A percentile compares a stretch with the other conserved stretches of the same genome.
phyloP scores from a whole-genome alignment of 2,329 filamentous ascomycete species.

The Massarina eburnea region DNA sequence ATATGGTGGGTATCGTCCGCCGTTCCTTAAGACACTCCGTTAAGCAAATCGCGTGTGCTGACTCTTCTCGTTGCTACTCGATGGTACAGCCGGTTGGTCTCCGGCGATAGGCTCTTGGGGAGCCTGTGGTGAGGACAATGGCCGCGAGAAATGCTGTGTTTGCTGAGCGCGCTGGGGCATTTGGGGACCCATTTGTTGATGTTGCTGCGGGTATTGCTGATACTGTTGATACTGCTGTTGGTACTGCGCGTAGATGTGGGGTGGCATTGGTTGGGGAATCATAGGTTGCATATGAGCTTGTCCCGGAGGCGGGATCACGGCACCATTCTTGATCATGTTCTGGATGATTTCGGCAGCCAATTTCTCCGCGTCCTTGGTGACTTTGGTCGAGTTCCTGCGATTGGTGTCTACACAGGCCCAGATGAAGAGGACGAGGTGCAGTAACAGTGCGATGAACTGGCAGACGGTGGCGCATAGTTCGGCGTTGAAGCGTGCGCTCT shows the following conservation, averaged over 20 bases:
- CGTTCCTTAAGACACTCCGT: not conserved
- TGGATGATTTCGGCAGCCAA: constrained; percentile 36
- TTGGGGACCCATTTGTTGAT: not conserved
- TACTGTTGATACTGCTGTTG: constrained; percentile 7
- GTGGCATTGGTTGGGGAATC: constrained; percentile 13
- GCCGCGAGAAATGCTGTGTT: not conserved
- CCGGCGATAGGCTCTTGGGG: not conserved
- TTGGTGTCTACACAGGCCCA: constrained; percentile 44
- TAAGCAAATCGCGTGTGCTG: constrained; percentile 18
- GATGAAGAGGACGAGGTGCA: constrained; percentile 41
- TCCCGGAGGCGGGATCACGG: constrained; percentile 26
- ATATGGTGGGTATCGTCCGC: not conserved
- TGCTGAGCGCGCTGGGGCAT: not conserved
- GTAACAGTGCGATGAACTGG: constrained; percentile 30
- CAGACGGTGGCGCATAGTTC: constrained; percentile 29
- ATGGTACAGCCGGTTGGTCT: constrained; percentile 1
- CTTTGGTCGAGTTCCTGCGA: constrained; percentile 20
- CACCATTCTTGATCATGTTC: constrained; percentile 36
- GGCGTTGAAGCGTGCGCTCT: constrained; percentile 20
- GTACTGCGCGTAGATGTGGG: constrained; percentile 14
- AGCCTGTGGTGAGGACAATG: not conserved
- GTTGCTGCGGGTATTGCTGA: constrained; percentile 13
- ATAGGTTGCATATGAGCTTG: constrained; percentile 17
- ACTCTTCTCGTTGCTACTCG: constrained; percentile 21
- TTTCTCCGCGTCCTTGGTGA: constrained; percentile 34